Base-by-base conservation (phyloP, 2,329 filamentous ascomycete genomes). In the Colletotrichum sp. region DNA sequence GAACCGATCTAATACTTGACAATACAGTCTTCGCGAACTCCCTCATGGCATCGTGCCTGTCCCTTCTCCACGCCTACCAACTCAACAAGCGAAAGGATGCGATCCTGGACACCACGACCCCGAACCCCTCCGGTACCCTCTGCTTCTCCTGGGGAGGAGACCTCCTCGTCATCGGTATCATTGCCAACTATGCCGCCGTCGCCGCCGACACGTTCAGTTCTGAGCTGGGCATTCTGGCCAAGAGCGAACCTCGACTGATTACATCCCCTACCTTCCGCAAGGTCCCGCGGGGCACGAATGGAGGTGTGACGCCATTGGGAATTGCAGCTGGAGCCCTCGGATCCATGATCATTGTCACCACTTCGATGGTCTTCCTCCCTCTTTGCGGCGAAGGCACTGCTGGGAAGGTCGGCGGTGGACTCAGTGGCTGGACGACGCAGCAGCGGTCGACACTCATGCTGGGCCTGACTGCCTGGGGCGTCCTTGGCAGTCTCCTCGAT, bases 121-220 rank as follows among this genome's bases (percentile, higher is more conserved):
- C 81, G 61, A 79, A 82, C 64, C 84, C 84, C 4, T 69, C 82
- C 19, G 86, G 88, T 71, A 87, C 87, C 16, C 82, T 89, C 69
- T 93, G 92, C 84, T 93, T 87, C 81, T 85, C 88, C 1, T 93
- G 90, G 90, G 87, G 87, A 65, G 92, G 92, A 44, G 92, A 93
- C 80, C 83, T 94, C 7, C 86, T 93, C 6, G 86, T 93, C 13
- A 82, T 94, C 25, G 93, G 93, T 15, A 93, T 94, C 79, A 91
- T 94, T 79, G 92, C 92, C 57, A 96, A 98, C 86, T 99, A 99
- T 82, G 96, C 96, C 30, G 95, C 95, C 65, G 96, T 98, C 12
- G 93, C 95, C 25, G 95, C 96, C 66, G 97, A 99, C 84, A 99
- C 97, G 0, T 97, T 98, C 83, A 96, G 95, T 73, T 98, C 96